phyloP scores from a whole-genome alignment of 768 basidiomycete species.

The Auricularia cornea region DNA sequence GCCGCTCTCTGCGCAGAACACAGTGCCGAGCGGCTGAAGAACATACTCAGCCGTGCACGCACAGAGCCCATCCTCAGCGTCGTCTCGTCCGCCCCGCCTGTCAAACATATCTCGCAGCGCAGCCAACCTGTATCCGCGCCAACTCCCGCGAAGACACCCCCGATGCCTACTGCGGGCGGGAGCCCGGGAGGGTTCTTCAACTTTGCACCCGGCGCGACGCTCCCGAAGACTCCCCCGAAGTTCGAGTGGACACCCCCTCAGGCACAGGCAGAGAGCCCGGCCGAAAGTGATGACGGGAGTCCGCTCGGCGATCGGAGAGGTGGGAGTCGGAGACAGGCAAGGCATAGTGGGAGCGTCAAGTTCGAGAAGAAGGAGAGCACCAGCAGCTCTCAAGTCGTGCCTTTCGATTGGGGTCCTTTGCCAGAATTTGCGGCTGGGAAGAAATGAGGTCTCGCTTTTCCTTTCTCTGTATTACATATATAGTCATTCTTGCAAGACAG shows the following conservation, averaged over 20 bases:
- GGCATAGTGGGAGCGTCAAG: not conserved
- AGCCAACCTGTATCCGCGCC: not conserved
- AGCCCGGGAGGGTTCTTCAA: not conserved
- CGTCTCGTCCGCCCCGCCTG: not conserved
- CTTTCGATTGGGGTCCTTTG: slow-evolving; percentile 18
- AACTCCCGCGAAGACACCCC: not conserved
- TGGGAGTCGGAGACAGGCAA: not conserved
- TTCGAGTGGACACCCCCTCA: slow-evolving; percentile 22
- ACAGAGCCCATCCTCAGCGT: slow-evolving; percentile 1
- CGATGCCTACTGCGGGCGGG: too few species aligned
- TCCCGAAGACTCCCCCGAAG: not conserved
- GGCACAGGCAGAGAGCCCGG: not conserved
- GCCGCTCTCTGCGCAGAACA: not conserved
- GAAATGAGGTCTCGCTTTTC: too few species aligned
- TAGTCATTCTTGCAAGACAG: too few species aligned
- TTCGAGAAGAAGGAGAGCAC: not conserved
- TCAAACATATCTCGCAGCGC: not conserved
- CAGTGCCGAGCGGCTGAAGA: not conserved
- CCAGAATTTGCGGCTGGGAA: slow-evolving; percentile 1
- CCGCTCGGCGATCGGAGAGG: not conserved
- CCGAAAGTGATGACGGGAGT: not conserved
- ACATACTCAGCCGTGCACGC: not conserved
- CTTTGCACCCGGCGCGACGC: not conserved
- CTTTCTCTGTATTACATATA: too few species aligned
- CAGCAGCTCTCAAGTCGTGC: not conserved